phyloP scores from a whole-genome alignment of 2,329 filamentous ascomycete genomes.

The Ramularia endophylla region DNA sequence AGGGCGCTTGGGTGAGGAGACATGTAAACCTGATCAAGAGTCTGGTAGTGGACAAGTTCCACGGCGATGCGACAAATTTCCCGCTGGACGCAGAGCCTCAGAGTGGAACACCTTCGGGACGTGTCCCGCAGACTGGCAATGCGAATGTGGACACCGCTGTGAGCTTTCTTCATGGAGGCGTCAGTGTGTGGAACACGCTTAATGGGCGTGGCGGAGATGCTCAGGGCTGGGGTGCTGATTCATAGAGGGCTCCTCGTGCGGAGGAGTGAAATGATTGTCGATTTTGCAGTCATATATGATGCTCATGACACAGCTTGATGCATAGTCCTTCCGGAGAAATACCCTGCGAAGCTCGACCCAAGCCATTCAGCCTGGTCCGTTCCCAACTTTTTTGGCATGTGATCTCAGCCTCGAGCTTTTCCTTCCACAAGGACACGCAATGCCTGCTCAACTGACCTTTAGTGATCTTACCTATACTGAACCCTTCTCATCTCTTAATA shows the following conservation, averaged over 20 bases:
- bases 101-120: constrained; percentile 6
- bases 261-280: no score
- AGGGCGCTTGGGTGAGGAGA: constrained; percentile 55
- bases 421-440: constrained; percentile 45
- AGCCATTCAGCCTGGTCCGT: constrained; percentile 42
- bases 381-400: constrained; percentile 47
- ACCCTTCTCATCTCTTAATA: no score
- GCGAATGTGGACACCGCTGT: constrained; percentile 22
- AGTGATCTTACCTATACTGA: no score
- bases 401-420: constrained; percentile 43
- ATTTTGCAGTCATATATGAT: no score
- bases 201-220: constrained; percentile 10
- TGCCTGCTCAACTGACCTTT: no score
- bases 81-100: constrained; percentile 32
- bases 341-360: no score
- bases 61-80: constrained; percentile 35
- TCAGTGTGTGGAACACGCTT: constrained; percentile 22
- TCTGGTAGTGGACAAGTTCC: constrained; percentile 53
- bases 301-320: no score
- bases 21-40: constrained; percentile 57
- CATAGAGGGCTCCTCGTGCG: background rate
- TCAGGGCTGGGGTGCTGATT: constrained; percentile 19
- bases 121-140: constrained; percentile 18
- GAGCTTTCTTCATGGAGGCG: constrained; percentile 20
- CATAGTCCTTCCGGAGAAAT: no score